phyloP scores from a whole-genome alignment of 2,329 filamentous ascomycete genomes.

The Helminthosporium solani region DNA sequence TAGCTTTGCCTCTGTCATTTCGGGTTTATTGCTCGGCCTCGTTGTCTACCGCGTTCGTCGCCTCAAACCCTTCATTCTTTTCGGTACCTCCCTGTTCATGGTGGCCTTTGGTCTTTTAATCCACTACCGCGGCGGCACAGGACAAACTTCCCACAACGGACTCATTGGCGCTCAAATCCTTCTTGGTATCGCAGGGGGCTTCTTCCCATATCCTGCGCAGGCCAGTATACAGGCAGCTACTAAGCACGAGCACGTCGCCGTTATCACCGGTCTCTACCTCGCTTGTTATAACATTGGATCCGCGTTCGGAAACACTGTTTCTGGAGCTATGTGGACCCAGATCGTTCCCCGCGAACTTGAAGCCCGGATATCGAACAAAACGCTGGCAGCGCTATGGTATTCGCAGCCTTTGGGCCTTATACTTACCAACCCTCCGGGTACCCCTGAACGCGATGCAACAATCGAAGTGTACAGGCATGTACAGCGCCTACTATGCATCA shows the following conservation, averaged over 20 bases:
- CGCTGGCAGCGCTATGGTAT: slow-evolving; percentile 45
- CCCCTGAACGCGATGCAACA: slow-evolving; percentile 45
- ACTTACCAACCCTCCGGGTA: slow-evolving; percentile 46
- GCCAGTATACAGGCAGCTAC: slow-evolving; percentile 54
- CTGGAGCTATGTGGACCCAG: slow-evolving; percentile 64
- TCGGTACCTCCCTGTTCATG: slow-evolving; percentile 61
- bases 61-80: slow-evolving; percentile 64
- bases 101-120: slow-evolving; percentile 68
- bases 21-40: slow-evolving; percentile 58
- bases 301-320: slow-evolving; percentile 61
- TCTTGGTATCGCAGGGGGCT: slow-evolving; percentile 62
- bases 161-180: slow-evolving; percentile 64
- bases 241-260: slow-evolving; percentile 59
- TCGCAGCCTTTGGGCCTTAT: slow-evolving; percentile 45
- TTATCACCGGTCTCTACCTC: slow-evolving; percentile 64
- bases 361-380: slow-evolving; percentile 41
- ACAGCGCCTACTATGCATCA: slow-evolving; percentile 53
- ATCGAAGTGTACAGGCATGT: slow-evolving; percentile 49
- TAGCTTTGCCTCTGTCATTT: slow-evolving; percentile 58
- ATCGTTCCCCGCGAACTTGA: slow-evolving; percentile 47
- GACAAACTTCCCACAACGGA: slow-evolving; percentile 50
- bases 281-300: slow-evolving; percentile 64
- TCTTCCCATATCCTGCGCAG: slow-evolving; percentile 59
- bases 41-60: slow-evolving; percentile 57
- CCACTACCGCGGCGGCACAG: slow-evolving; percentile 58